Conservation (phyloP, 192 early-diverging fungal genomes). For the Powellomyces hirtus region DNA sequence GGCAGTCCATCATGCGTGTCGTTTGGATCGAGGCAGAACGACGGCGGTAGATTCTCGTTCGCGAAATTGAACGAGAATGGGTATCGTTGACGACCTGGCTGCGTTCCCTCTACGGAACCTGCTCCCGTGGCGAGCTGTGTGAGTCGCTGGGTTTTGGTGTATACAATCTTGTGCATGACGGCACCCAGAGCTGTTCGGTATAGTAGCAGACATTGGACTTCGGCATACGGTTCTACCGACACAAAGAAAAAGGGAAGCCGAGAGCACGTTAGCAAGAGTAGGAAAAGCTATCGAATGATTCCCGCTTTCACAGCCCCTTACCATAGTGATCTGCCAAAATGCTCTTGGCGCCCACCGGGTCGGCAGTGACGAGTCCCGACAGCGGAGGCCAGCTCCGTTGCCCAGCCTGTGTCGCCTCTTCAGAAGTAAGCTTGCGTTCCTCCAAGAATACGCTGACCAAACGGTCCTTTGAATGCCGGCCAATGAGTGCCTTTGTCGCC, state of each 20-base stretch:
- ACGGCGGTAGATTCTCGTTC: slow-evolving; percentile 12
- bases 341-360: not conserved
- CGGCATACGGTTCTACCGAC: slow-evolving; percentile 8
- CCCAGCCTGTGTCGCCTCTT: not conserved
- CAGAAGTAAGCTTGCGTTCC: slow-evolving; percentile 12
- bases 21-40: slow-evolving; percentile 15
- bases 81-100: slow-evolving; percentile 1
- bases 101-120: not conserved
- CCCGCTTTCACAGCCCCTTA: not conserved
- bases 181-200: slow-evolving; percentile 19
- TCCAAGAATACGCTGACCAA: slow-evolving; percentile 21
- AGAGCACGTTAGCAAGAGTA: too few species aligned
- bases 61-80: slow-evolving; percentile 19
- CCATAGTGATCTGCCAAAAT: not conserved
- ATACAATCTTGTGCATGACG: slow-evolving; percentile 4
- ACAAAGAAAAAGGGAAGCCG: not conserved
- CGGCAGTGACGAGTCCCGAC: slow-evolving; percentile 16
- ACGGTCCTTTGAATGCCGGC: slow-evolving; percentile 26
- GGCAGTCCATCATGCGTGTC: slow-evolving; percentile 12
- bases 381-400: slow-evolving; percentile 7
- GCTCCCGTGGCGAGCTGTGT: not conserved
- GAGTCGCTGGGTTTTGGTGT: not conserved
- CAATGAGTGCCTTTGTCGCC: slow-evolving; percentile 15
- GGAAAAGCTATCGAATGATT: too few species aligned
- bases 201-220: slow-evolving; percentile 12